These are phyloP conservation scores for Taiozyma sp. DNA, from an alignment of 1,139 yeast genomes.

Conservation along the genomic window DNA sequence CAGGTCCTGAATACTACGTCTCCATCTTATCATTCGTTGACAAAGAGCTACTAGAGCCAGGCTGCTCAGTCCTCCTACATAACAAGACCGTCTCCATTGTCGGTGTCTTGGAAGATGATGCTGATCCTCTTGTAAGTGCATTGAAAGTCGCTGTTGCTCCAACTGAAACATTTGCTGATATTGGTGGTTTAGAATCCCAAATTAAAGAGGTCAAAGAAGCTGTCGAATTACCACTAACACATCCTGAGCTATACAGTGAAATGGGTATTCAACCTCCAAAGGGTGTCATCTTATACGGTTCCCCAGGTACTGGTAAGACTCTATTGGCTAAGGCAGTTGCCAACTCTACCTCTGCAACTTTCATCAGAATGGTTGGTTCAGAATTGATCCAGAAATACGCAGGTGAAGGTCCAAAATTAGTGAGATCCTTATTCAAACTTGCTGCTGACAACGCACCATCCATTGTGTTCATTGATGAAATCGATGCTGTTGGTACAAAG, in stretches of 20 bases:
- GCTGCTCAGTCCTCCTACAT: constrained; percentile 94
- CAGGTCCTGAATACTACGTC: constrained; percentile 97
- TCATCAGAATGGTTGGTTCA: constrained; percentile 93
- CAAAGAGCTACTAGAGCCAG: constrained; percentile 93
- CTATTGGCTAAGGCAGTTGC: constrained; percentile 97
- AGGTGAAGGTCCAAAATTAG: constrained; percentile 96
- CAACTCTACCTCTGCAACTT: constrained; percentile 95
- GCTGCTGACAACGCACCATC: constrained; percentile 98
- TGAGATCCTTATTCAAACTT: constrained; percentile 91
- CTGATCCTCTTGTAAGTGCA: constrained; percentile 96
- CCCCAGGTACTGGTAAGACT: constrained; percentile 99
- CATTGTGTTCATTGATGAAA: constrained; percentile 96
- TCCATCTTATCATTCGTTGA: constrained; percentile 97
- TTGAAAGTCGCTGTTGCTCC: constrained; percentile 98
- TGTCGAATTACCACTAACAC: constrained; percentile 95
- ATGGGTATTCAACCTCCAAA: constrained; percentile 99
- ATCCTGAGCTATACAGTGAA: constrained; percentile 96
- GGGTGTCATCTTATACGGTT: constrained; percentile 97
- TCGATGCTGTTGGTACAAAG: constrained; percentile 98
- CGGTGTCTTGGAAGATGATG: constrained; percentile 94
- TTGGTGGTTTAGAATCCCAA: constrained; percentile 95
- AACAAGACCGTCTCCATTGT: constrained; percentile 94
- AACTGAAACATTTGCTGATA: constrained; percentile 93
- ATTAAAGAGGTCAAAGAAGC: constrained; percentile 98
- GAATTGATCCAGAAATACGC: constrained; percentile 95